Percentiles rank a stretch among this genome's conserved stretches.
These are phyloP conservation scores for Clohesyomyces aquaticus DNA, from an alignment of 495 filamentous ascomycete genomes.

Conservation along the genomic window DNA sequence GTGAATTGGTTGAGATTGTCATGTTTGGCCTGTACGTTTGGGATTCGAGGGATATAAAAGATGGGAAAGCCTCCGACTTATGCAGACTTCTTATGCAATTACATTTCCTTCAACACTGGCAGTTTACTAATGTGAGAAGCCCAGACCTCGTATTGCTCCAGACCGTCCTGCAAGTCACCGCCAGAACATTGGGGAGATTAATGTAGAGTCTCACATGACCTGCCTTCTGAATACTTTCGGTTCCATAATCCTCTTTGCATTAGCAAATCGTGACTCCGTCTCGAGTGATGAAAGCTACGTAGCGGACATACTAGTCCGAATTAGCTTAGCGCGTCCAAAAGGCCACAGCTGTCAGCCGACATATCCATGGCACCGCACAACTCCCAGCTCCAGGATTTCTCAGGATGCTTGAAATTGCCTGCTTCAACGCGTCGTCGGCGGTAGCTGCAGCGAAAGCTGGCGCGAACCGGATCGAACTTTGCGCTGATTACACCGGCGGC, in stretches of 20 bases:
- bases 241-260: too few species aligned
- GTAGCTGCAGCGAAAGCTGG: constrained; percentile 49
- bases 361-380: background rate
- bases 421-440: constrained; percentile 53
- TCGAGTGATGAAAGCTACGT: too few species aligned
- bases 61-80: too few species aligned
- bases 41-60: background rate
- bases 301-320: background rate
- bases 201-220: too few species aligned
- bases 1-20: background rate
- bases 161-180: too few species aligned
- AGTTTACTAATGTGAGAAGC: too few species aligned
- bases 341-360: background rate
- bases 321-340: background rate
- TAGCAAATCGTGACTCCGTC: too few species aligned
- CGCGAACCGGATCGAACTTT: constrained; percentile 58
- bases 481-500: constrained; percentile 41
- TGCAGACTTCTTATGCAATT: too few species aligned
- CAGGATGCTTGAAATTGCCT: constrained; percentile 55
- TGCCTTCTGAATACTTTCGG: too few species aligned
- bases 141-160: too few species aligned
- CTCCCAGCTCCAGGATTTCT: constrained; percentile 1
- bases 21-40: background rate
- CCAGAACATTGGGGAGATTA: too few species aligned
- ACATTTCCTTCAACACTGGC: too few species aligned